Conservation (phyloP, 179 eudicot species). For the Pouteria campechiana region DNA sequence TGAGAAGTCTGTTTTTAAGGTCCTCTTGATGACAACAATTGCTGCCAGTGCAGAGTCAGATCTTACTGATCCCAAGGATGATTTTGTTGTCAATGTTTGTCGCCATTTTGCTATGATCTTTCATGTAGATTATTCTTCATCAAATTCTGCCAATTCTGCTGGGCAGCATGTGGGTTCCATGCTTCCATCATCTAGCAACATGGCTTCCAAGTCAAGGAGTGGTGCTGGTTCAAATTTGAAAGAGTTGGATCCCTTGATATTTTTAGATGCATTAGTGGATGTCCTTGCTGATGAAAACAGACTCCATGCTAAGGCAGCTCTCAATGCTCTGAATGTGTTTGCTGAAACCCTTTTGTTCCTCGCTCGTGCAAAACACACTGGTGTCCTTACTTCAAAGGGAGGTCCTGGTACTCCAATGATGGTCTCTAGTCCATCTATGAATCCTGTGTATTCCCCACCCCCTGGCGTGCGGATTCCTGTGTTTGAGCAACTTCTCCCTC, state of each 20-base stretch:
- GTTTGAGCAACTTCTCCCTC: slow-evolving; percentile 95
- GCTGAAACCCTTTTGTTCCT: slow-evolving; percentile 79
- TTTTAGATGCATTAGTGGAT: slow-evolving; percentile 91
- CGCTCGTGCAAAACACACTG: slow-evolving; percentile 74
- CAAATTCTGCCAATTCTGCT: slow-evolving; percentile 30
- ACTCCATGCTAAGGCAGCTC: slow-evolving; percentile 85
- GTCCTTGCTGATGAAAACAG: slow-evolving; percentile 97
- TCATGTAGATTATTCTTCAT: slow-evolving; percentile 52
- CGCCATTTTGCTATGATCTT: slow-evolving; percentile 90
- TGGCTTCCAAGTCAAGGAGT: slow-evolving; percentile 38
- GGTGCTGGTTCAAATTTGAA: slow-evolving; percentile 54
- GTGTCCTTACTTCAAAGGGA: slow-evolving; percentile 63
- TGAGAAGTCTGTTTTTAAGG: slow-evolving; percentile 91
- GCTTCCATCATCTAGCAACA: slow-evolving; percentile 32
- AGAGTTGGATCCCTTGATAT: slow-evolving; percentile 88
- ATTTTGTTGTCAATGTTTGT: slow-evolving; percentile 68
- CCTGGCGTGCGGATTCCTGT: slow-evolving; percentile 86
- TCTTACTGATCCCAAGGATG: slow-evolving; percentile 62
- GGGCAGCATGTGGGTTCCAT: slow-evolving; percentile 38
- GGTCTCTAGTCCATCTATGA: slow-evolving; percentile 96
- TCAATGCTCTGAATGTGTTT: slow-evolving; percentile 65
- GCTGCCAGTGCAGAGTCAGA: slow-evolving; percentile 89
- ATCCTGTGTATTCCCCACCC: slow-evolving; percentile 95
- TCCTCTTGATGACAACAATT: slow-evolving; percentile 81
- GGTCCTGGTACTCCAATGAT: slow-evolving; percentile 98